Percentiles rank a stretch among this genome's conserved stretches.
phyloP scores from a whole-genome alignment of 139 green algal genomes.

The Closterium sp. region DNA sequence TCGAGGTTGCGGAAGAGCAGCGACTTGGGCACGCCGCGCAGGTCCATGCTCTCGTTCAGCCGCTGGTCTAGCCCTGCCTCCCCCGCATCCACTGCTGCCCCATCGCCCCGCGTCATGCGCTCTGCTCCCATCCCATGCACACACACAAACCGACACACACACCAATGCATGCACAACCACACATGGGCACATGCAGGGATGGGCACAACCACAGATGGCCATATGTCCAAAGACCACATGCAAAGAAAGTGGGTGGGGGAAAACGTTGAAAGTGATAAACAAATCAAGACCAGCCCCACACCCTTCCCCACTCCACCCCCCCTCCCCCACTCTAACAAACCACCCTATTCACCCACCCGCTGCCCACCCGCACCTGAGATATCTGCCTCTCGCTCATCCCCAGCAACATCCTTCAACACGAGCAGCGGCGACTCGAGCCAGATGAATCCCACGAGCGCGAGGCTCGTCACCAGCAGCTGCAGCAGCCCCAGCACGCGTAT shows the following conservation, averaged over 20 bases:
- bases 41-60: neutral
- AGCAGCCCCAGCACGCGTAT: constrained; percentile 10
- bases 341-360: neutral
- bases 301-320: neutral
- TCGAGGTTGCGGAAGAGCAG: constrained; percentile 9
- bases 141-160: too few species aligned
- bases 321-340: neutral
- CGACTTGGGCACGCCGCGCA: neutral
- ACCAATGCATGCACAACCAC: neutral
- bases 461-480: neutral
- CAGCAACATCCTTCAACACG: neutral
- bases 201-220: neutral
- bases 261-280: neutral
- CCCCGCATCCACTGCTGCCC: neutral
- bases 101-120: neutral
- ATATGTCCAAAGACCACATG: neutral
- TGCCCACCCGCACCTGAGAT: neutral
- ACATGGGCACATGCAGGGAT: neutral
- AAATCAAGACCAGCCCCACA: neutral
- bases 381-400: neutral
- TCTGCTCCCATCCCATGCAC: neutral
- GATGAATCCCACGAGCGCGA: neutral
- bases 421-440: constrained; percentile 25
- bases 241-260: neutral
- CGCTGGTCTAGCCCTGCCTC: neutral